Conservation (phyloP, 768 basidiomycete genomes). For the Russula vinacea region DNA sequence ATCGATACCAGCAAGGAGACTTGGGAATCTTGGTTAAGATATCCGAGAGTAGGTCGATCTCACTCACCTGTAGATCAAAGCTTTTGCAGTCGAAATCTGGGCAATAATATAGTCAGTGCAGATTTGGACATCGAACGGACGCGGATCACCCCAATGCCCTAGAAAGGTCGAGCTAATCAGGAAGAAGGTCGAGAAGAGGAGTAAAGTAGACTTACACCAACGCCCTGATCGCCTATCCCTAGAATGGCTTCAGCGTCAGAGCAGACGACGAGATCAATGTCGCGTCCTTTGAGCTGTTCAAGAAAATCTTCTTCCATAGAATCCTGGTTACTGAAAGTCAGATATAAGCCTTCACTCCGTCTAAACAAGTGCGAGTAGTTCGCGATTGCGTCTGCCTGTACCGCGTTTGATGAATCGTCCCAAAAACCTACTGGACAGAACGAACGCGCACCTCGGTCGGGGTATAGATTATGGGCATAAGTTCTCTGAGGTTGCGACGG, state of each 20-base stretch:
- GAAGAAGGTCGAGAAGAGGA: not conserved
- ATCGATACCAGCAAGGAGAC: conserved; percentile 63
- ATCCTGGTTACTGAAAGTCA: conserved; percentile 58
- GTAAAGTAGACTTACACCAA: conserved; percentile 48
- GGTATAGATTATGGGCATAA: conserved; percentile 73
- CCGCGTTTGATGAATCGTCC: not conserved
- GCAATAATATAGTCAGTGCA: conserved; percentile 2
- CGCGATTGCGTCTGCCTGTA: conserved; percentile 73
- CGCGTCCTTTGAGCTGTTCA: conserved; percentile 55
- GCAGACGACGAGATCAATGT: conserved; percentile 77
- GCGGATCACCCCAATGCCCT: conserved; percentile 41
- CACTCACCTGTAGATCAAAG: conserved; percentile 68
- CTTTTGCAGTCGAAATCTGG: conserved; percentile 74
- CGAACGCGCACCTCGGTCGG: conserved; percentile 60
- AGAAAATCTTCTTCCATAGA: conserved; percentile 76
- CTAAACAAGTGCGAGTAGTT: conserved; percentile 84
- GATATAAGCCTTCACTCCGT: conserved; percentile 71
- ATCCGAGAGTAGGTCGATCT: not conserved
- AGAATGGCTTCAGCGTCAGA: conserved; percentile 85
- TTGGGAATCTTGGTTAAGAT: conserved; percentile 32
- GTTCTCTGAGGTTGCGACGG: conserved; percentile 44
- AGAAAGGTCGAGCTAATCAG: not conserved
- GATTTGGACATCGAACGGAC: not conserved
- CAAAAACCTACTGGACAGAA: not conserved
- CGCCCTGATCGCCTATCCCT: conserved; percentile 74